Evolutionary conservation across 139 green algal genomes (phyloP), one percentile per base, ranked within the genome.

Genomic region (Micractinium conductrix): DNA sequence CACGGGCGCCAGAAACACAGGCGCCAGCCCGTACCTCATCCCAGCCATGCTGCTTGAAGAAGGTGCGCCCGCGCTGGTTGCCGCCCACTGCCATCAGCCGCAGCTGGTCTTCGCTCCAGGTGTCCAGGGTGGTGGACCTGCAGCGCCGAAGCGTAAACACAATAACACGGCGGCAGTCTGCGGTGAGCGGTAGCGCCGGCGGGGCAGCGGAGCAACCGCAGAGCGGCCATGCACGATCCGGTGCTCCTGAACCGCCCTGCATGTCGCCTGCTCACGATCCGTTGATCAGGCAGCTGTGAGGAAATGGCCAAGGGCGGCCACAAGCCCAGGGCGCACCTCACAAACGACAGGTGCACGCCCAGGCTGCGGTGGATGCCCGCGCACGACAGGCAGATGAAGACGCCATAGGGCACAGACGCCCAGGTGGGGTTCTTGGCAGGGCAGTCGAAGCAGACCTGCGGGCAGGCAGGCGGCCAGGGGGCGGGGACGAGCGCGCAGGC

Each of bases 1-100:
- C n/a, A n/a, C n/a, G n/a, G n/a, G n/a, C n/a, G n/a, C n/a, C n/a
- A n/a, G n/a, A n/a, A n/a, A n/a, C n/a, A n/a, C n/a, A n/a, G n/a
- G n/a, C n/a, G n/a, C n/a, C 45, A 3, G 22, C 1, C 35, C 76
- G 95, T 92, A 87, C 50, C 79, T 85, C 84, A n/a, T 94, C 92
- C 95, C 96, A 99, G 2, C 97, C 97, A 89, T 99, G 97, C 90
- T 99, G 95, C 88, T 98, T 98, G 92, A 99, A 99, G 86, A 98
- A 99, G 43, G 92, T 91, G 26, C 95, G 88, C 0, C 94, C 97
- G 0, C 94, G 87, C 45, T 91, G 86, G 86, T 99, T 99, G 60
- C 97, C 97, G 10, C 95, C 95, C 37, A 95, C 91, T 4, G 91
- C 90, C 91, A 97, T 96, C 44, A 98, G 87, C 91, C 95, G 92